Conservation (phyloP, 345 rosid species). For the Ceriops decandra region DNA sequence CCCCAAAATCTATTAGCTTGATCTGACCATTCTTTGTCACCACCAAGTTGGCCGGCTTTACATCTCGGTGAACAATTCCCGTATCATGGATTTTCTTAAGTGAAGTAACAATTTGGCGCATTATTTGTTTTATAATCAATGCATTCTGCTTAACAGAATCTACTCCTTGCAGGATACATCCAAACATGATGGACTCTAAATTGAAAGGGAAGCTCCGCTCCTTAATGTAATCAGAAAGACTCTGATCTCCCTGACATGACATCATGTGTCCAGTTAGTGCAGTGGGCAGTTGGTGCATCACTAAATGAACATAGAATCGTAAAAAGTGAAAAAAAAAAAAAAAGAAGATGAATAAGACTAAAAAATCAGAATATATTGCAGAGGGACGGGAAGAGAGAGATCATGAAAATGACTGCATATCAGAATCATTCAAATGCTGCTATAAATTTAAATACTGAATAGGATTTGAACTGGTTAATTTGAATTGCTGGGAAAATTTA, state of each 20-base stretch:
- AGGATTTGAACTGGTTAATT: conserved; percentile 1
- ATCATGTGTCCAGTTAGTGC: conserved; percentile 32
- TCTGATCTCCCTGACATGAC: conserved; percentile 71
- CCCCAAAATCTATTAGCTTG: conserved; percentile 95
- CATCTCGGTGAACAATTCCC: conserved; percentile 91
- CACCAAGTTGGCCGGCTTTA: conserved; percentile 89
- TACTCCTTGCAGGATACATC: conserved; percentile 68
- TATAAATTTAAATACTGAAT: not conserved
- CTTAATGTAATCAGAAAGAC: conserved; percentile 84
- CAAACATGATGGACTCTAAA: conserved; percentile 83
- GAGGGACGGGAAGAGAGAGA: not conserved
- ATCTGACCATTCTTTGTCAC: conserved; percentile 86
- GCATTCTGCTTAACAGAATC: conserved; percentile 74
- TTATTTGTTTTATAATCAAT: conserved; percentile 80
- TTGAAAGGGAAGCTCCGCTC: conserved; percentile 80
- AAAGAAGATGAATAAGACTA: not conserved
- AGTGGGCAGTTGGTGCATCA: conserved; percentile 5
- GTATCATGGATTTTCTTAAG: conserved; percentile 84
- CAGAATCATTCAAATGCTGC: conserved; percentile 3
- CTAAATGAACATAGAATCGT: conserved; percentile 9
- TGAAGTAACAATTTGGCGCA: conserved; percentile 87
- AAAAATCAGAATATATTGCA: not conserved
- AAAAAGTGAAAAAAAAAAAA: not conserved
- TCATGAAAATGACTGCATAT: too few species aligned
- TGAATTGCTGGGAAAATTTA: conserved; percentile 9